These are phyloP conservation scores for Fusarium algeriense DNA, from an alignment of 2,329 filamentous ascomycete genomes.

Conservation along the genomic window DNA sequence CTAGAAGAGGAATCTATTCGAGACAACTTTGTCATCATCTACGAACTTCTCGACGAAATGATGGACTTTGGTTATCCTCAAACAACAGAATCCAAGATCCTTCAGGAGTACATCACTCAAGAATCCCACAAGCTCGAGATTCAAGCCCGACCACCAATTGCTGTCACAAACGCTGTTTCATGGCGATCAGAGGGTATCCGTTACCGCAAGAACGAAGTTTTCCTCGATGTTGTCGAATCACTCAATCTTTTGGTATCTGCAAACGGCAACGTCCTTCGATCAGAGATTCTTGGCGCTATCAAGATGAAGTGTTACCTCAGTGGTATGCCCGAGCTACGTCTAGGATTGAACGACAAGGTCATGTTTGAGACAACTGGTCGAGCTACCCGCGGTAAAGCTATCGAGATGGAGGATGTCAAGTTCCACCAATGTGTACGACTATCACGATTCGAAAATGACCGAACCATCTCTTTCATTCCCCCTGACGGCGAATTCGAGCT, in stretches of 20 bases:
- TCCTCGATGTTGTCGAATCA: slow-evolving; percentile 96
- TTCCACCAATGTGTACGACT: slow-evolving; percentile 98
- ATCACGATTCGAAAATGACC: slow-evolving; percentile 96
- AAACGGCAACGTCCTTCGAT: slow-evolving; percentile 93
- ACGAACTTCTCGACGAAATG: slow-evolving; percentile 99
- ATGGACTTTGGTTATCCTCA: slow-evolving; percentile 99
- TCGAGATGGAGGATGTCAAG: slow-evolving; percentile 99
- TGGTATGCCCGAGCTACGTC: slow-evolving; percentile 94
- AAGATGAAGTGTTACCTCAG: slow-evolving; percentile 99
- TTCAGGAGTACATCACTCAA: slow-evolving; percentile 99
- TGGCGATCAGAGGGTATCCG: slow-evolving; percentile 98
- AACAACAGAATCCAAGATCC: slow-evolving; percentile 97
- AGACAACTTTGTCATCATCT: slow-evolving; percentile 99
- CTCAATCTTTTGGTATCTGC: slow-evolving; percentile 95
- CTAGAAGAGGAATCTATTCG: slow-evolving; percentile 98
- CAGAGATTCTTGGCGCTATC: slow-evolving; percentile 94
- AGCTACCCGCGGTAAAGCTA: slow-evolving; percentile 93
- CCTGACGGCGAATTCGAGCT: slow-evolving; percentile 99
- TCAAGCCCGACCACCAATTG: slow-evolving; percentile 94
- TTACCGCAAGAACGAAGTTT: slow-evolving; percentile 99
- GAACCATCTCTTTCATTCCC: slow-evolving; percentile 98
- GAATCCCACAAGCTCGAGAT: slow-evolving; percentile 99
- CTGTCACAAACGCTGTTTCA: slow-evolving; percentile 96
- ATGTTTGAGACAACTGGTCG: slow-evolving; percentile 99
- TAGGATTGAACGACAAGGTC: slow-evolving; percentile 98